Evolutionary conservation across 352 stramenopile species (phyloP), one percentile per base, ranked within the genome.

Genomic region (Globisporangium apiculatum): DNA sequence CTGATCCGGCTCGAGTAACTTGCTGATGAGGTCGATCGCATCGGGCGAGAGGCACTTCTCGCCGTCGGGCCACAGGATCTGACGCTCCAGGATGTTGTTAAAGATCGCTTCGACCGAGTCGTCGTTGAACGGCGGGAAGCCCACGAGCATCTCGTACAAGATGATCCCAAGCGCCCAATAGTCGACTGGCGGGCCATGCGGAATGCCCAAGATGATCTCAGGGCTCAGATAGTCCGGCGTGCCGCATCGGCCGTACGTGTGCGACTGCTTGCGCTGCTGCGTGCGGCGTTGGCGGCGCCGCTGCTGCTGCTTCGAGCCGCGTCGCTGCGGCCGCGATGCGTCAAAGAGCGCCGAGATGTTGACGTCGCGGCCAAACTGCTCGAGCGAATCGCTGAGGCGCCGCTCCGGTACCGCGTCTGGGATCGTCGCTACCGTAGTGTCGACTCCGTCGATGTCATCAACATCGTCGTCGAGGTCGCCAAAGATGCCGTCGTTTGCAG

Each of bases 101-200:
- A 96, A 96, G 57, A 96, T 95, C 0, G 78, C 74, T 46, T 96
- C 86, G 35, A 94, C 81, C 0, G 86, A 92, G 56, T 95, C 82
- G 58, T 94, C 87, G 42, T 96, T 96, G 59, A 96, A 96, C 3
- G 87, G 87, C 43, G 85, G 85, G 60, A 95, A 94, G 0, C 85
- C 87, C 14, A 94, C 83, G 37, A 96, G 68, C 81, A 95, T 93
- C 57, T 94, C 85, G 67, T 92, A 94, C 40, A 97, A 46, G 40
- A 97, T 94, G n/a, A 97, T 84, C n/a, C 89, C 89, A 7, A 96
- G 73, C 4, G 84, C 85, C 89, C 89, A 97, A 43, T 89, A 96
- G 46, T 97, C 89, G 15, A 94, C 88, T 6, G 83, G 73, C 3
- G 83, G 80, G 2, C 81, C 86, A 50, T 96, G 86, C 18, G 73